A percentile compares a stretch with the other conserved stretches of the same genome.
These are phyloP conservation scores for Xylariales sp. DNA, from an alignment of 2,329 filamentous ascomycete species.

Conservation along the genomic window DNA sequence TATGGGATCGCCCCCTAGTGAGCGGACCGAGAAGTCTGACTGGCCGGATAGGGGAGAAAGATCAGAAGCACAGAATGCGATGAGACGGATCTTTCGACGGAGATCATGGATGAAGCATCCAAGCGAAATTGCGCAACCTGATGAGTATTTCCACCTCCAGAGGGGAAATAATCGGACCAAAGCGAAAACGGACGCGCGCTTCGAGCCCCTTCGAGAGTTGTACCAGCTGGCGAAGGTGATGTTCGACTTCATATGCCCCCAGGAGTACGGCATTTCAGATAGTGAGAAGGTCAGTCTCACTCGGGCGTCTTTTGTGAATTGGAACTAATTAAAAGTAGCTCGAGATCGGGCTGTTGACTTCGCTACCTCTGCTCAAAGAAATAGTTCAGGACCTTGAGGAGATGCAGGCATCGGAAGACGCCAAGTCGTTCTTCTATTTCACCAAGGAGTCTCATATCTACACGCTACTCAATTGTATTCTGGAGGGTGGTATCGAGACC, in stretches of 20 bases:
- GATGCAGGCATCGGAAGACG: conserved; percentile 92
- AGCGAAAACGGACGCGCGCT: conserved; percentile 83
- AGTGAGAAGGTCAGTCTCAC: conserved; percentile 75
- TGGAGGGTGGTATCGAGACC: conserved; percentile 95
- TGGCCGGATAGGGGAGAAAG: conserved; percentile 46
- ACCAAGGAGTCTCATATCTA: conserved; percentile 99
- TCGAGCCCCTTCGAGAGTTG: conserved; percentile 89
- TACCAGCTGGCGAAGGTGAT: conserved; percentile 94
- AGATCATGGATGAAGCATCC: conserved; percentile 69
- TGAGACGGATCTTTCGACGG: conserved; percentile 67
- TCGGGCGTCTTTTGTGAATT: neutral
- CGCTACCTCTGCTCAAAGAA: conserved; percentile 91
- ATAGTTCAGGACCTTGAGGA: conserved; percentile 98
- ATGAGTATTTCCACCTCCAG: conserved; percentile 91
- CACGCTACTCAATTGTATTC: conserved; percentile 95
- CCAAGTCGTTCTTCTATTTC: conserved; percentile 98
- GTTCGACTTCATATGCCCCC: conserved; percentile 98
- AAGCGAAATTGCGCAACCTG: conserved; percentile 67
- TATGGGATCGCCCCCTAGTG: conserved; percentile 44
- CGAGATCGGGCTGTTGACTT: conserved; percentile 96
- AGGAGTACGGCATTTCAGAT: conserved; percentile 97
- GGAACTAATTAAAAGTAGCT: conserved; percentile 58
- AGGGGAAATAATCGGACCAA: conserved; percentile 79
- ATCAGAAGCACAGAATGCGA: conserved; percentile 52
- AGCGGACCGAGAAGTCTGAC: conserved; percentile 46